Evolutionary conservation across 192 early-diverging fungal genomes (phyloP), one percentile per base, ranked within the genome.

Genomic region (Spizellomyces sp.): DNA sequence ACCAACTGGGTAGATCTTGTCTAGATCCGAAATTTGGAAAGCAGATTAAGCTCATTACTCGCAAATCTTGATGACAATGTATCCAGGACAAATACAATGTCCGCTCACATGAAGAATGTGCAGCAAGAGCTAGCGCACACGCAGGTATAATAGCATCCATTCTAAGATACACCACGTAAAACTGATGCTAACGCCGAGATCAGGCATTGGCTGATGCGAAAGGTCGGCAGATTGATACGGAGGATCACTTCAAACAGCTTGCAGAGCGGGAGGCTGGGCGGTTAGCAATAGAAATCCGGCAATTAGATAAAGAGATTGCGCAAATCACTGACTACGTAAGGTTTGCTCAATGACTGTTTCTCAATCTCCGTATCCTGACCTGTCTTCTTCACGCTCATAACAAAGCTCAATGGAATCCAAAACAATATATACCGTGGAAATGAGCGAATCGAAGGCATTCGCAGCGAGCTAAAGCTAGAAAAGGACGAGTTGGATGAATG

Each of bases 401-500:
- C 5, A 61, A 7, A 85, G 79, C 74, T 85, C 9, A 86, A 70
- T 59, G 70, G 76, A 19, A 67, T 85, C 4, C 86, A 87, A 79
- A 83, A 83, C 62, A 84, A 79, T 57, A 86, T 87, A 45, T 86
- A 87, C 71, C 71, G 80, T 9, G 81, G 79, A 10, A 84, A 82
- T 66, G 86, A 87, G 48, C 62, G 75, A n/a, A 84, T 87, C 48
- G 86, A 85, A 14, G 64, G 62, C 10, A 78, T 87, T 21, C 74
- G 82, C 14, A 75, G 67, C 4, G 84, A 87, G 72, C 64, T 86
- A 47, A 85, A 86, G 60, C 74, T 85, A 43, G 83, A 84, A 61
- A 84, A 82, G 62, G 74, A 84, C 19, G 86, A 87, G 71, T 77
- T 87, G 55, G 81, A 84, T 56, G 86, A 86, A 60, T 87, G 86